Evolutionary conservation across 83 land plant species (phyloP).

Genomic region (Larix sibirica): DNA sequence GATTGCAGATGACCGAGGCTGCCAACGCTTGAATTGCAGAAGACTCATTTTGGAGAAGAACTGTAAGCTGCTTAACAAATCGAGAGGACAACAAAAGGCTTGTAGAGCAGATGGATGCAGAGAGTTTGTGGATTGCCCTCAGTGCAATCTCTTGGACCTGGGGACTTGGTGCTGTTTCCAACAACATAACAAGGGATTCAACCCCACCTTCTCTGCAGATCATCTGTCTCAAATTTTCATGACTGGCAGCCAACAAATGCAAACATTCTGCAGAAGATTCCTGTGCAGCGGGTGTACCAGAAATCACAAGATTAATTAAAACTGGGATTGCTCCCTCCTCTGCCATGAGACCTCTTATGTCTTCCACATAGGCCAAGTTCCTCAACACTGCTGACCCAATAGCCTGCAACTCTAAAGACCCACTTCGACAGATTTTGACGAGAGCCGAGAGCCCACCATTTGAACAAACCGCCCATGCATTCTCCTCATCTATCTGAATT

Average conservation of each 20-base stretch:
- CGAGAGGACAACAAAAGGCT: constrained; percentile 34
- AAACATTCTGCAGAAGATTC: constrained; percentile 12
- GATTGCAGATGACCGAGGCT: constrained; percentile 39
- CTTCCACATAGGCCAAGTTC: constrained; percentile 48
- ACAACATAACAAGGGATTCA: constrained; percentile 11
- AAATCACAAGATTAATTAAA: constrained; percentile 33
- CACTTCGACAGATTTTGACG: constrained; percentile 36
- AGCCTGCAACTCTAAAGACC: background rate
- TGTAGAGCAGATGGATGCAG: constrained; percentile 23
- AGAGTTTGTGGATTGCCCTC: constrained; percentile 48
- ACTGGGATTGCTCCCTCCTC: constrained; percentile 49
- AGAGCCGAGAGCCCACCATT: constrained; percentile 60
- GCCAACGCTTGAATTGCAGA: constrained; percentile 34
- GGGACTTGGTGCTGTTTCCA: background rate
- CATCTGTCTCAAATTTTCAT: background rate
- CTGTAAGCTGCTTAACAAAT: constrained; percentile 48
- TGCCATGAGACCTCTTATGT: constrained; percentile 44
- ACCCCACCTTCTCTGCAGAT: constrained; percentile 15
- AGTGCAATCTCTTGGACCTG: constrained; percentile 42
- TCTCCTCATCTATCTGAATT: constrained; percentile 22
- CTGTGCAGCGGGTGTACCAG: constrained; percentile 25
- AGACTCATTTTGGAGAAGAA: constrained; percentile 35
- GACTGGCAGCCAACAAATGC: constrained; percentile 9
- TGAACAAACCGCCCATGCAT: constrained; percentile 59
- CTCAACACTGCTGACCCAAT: constrained; percentile 25